A percentile compares a stretch with the other conserved stretches of the same genome.
These are phyloP conservation scores for Xylaria palmicola DNA, from an alignment of 495 filamentous ascomycete species.

Conservation along the genomic window DNA sequence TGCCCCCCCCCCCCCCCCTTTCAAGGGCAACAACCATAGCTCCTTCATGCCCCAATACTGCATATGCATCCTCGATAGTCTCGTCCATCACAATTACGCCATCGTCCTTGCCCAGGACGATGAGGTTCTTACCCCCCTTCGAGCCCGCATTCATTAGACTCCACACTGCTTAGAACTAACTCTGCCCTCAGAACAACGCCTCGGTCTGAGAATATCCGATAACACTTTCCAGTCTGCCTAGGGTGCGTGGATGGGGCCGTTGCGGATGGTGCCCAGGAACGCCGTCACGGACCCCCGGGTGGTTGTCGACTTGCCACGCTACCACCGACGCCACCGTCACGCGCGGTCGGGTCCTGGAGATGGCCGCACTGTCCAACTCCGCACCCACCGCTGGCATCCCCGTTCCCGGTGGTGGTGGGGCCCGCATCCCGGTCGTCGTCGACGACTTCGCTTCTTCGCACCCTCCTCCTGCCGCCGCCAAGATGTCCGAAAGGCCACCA, in stretches of 20 bases:
- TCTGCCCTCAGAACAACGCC: no score
- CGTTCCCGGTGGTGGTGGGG: slow-evolving; percentile 5
- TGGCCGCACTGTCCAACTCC: slow-evolving; percentile 39
- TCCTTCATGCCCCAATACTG: slow-evolving; percentile 41
- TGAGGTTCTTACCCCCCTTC: slow-evolving; percentile 45
- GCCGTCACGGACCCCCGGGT: slow-evolving; percentile 53
- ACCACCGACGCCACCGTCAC: slow-evolving; percentile 41
- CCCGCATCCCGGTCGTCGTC: background rate
- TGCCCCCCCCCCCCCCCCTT: no score
- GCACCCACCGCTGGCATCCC: slow-evolving; percentile 39
- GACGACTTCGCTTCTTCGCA: slow-evolving; percentile 5
- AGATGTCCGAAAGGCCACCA: slow-evolving; percentile 13
- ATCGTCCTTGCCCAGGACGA: slow-evolving; percentile 55
- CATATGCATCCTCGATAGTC: slow-evolving; percentile 45
- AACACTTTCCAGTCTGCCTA: slow-evolving; percentile 58
- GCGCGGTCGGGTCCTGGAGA: slow-evolving; percentile 37
- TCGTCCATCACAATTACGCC: slow-evolving; percentile 55
- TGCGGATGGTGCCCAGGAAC: slow-evolving; percentile 50
- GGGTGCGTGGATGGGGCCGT: slow-evolving; percentile 49
- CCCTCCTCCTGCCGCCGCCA: slow-evolving; percentile 18
- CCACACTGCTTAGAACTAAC: slow-evolving; percentile 19
- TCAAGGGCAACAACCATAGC: slow-evolving; percentile 48
- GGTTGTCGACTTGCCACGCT: slow-evolving; percentile 53
- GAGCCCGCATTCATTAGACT: slow-evolving; percentile 31
- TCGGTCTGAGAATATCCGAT: slow-evolving; percentile 45